Evolutionary conservation across 192 early-diverging fungal species (phyloP).

Genomic region (Paraglomus brasilianum): DNA sequence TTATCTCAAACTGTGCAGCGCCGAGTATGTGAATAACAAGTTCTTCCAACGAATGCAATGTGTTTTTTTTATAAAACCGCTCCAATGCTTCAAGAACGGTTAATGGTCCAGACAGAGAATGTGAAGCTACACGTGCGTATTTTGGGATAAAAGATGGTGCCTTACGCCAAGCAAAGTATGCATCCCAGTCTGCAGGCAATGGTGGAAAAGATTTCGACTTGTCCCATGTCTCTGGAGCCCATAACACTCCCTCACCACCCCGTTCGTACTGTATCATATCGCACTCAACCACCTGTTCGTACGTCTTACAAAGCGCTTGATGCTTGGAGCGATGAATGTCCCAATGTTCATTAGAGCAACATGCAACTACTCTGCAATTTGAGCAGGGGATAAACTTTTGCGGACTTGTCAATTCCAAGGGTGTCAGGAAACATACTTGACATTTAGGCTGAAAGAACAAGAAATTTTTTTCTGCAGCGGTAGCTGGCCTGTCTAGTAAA

Average conservation of each 20-base stretch:
- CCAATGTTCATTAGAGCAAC: slow-evolving; percentile 30
- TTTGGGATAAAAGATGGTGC: neutral
- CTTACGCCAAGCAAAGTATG: slow-evolving; percentile 27
- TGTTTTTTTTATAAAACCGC: slow-evolving; percentile 10
- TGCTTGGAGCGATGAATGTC: slow-evolving; percentile 11
- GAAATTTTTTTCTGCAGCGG: slow-evolving; percentile 1
- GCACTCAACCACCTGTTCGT: slow-evolving; percentile 23
- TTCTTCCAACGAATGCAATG: slow-evolving; percentile 18
- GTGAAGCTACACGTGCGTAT: neutral
- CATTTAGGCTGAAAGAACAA: slow-evolving; percentile 27
- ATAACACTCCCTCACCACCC: neutral
- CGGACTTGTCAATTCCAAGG: neutral
- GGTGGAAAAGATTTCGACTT: slow-evolving; percentile 19
- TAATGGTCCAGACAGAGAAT: slow-evolving; percentile 17
- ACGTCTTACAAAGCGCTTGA: slow-evolving; percentile 11
- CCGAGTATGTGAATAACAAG: slow-evolving; percentile 23
- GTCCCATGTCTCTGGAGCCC: slow-evolving; percentile 29
- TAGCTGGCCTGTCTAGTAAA: slow-evolving; percentile 5
- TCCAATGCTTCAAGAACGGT: slow-evolving; percentile 22
- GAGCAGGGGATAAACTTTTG: slow-evolving; percentile 7
- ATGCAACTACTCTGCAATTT: slow-evolving; percentile 6
- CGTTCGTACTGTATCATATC: slow-evolving; percentile 14
- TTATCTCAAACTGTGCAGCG: slow-evolving; percentile 20
- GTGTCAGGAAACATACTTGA: slow-evolving; percentile 22
- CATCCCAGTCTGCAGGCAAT: slow-evolving; percentile 23